Evolutionary conservation across 768 basidiomycete species (phyloP), one percentile per base, ranked within the genome.

Genomic region (Tricholoma flavovirens): DNA sequence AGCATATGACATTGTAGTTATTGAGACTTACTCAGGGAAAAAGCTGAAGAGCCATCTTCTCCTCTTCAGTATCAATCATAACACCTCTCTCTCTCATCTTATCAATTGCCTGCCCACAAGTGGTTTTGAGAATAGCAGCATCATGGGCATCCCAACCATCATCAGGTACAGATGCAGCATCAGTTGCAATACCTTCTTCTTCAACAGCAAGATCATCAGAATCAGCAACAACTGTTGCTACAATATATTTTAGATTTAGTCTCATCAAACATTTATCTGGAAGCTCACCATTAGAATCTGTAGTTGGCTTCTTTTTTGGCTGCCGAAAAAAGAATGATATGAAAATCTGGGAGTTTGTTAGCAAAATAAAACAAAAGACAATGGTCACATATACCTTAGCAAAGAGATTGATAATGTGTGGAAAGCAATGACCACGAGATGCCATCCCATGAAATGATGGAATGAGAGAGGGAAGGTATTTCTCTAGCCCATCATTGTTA

Each of bases 291-390:
- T 51, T 55, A 5, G 35, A 22, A 26, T 46, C 38, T 26, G 26
- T 24, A 29, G 45, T 52, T 35, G 52, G 54, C 52, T 66, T 68
- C 26, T 58, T 58, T 32, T 63, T 66, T 4, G 49, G 58, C 54
- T 62, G 58, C 46, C 64, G 61, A 56, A 66, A 67, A 49, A 70
- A 68, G 54, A 65, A 68, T 10, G 62, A 60, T 17, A 66, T 55
- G 57, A 64, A 62, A 29, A 56, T 59, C 64, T 68, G 42, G 38
- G 14, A 43, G 55, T 45, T 36, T 22, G 19, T 54, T 19, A 60
- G 26, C 14, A 52, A 51, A 12, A 49, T 35, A 14, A 22, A 7
- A 15, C 15, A 40, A 26, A 26, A 40, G 33, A 38, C 11, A 29
- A 9, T 48, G 22, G 49, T 24, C 4, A 46, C 9, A 56, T 54